These are phyloP conservation scores for Aspergillus phoenicis DNA, from an alignment of 2,329 filamentous ascomycete genomes.

Conservation along the genomic window DNA sequence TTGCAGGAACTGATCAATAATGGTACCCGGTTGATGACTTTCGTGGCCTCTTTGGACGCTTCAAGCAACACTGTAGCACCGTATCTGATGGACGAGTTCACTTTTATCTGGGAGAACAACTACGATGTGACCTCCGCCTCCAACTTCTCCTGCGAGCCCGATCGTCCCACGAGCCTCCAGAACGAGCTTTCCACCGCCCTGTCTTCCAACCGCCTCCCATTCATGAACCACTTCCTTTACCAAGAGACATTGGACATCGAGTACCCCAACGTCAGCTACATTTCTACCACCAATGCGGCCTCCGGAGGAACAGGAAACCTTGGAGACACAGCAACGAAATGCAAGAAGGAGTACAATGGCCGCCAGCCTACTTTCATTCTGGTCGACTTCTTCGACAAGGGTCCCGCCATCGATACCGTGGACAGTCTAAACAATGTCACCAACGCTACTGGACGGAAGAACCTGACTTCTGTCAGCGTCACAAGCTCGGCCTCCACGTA, in stretches of 20 bases:
- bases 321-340: conserved; percentile 54
- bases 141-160: conserved; percentile 72
- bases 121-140: conserved; percentile 64
- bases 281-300: conserved; percentile 67
- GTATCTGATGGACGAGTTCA: conserved; percentile 49
- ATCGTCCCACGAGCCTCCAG: conserved; percentile 61
- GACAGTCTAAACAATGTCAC: conserved; percentile 67
- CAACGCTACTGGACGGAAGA: conserved; percentile 47
- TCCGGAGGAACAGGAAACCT: conserved; percentile 58
- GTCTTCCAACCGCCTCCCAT: conserved; percentile 62
- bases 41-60: conserved; percentile 59
- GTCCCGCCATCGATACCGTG: conserved; percentile 68
- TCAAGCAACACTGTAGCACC: conserved; percentile 39
- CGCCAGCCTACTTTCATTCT: conserved; percentile 70
- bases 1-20: conserved; percentile 68
- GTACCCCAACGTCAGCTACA: conserved; percentile 62
- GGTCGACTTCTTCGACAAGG: conserved; percentile 78
- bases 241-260: conserved; percentile 55
- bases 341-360: conserved; percentile 59
- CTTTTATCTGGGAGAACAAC: conserved; percentile 68
- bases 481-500: conserved; percentile 33
- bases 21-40: conserved; percentile 67
- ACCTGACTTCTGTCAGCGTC: conserved; percentile 32
- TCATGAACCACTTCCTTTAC: conserved; percentile 83
- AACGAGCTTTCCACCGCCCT: conserved; percentile 55